Evolutionary conservation across 2,329 filamentous ascomycete species (phyloP).

Genomic region (Ceratocystis variospora): DNA sequence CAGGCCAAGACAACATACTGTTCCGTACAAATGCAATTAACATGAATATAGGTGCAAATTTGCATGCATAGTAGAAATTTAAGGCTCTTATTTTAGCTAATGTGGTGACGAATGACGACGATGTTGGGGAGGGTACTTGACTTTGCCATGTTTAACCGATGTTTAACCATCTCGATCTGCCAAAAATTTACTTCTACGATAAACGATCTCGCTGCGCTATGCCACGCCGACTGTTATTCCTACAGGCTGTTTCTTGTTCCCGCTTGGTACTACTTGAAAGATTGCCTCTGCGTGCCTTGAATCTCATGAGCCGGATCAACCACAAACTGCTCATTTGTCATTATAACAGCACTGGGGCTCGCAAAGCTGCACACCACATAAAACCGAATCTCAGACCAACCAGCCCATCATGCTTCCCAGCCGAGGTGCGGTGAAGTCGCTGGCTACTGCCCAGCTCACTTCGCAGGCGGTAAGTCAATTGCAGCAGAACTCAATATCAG

Average conservation of each 20-base stretch:
- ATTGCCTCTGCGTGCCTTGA: no score
- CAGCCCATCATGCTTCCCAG: conserved; percentile 32
- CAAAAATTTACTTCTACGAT: conserved; percentile 20
- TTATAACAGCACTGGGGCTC: no score
- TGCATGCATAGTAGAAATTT: background rate
- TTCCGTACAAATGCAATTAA: background rate
- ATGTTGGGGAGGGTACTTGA: background rate
- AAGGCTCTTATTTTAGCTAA: background rate
- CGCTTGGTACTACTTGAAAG: no score
- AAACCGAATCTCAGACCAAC: background rate
- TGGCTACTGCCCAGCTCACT: conserved; percentile 27
- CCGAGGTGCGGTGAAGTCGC: conserved; percentile 31
- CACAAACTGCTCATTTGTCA: no score
- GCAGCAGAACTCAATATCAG: background rate
- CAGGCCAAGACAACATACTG: background rate
- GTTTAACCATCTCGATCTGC: conserved; percentile 17
- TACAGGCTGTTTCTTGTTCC: no score
- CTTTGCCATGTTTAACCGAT: conserved; percentile 15
- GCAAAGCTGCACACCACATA: background rate
- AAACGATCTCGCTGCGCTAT: conserved; percentile 1
- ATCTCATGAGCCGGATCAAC: no score
- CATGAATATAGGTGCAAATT: background rate
- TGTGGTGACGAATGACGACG: background rate
- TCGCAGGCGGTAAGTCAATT: conserved; percentile 24
- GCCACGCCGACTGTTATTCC: background rate